Evolutionary conservation across 176 grass and related monocot species (phyloP), one percentile per base, ranked within the genome.

Genomic region (Pontederia crassipes): DNA sequence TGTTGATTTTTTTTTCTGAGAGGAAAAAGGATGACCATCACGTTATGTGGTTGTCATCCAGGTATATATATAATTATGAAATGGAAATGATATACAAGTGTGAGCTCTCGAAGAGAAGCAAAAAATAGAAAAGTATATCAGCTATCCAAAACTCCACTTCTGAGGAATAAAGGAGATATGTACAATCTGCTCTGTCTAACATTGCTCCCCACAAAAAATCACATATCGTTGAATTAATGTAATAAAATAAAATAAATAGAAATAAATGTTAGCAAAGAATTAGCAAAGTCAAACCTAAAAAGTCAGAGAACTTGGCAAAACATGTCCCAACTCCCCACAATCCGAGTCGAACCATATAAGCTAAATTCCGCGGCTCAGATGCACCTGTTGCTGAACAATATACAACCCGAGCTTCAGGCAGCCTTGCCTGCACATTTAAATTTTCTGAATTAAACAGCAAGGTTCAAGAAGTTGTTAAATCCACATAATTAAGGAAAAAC

Each of bases 361-460:
- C 93, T 77, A 98, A 81, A 85, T 92, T 98, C 51, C 93, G 81
- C 52, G 88, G 93, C 77, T 98, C 93, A 48, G 93, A 98, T 61
- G 93, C 93, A 80, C 93, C 93, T 79, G 93, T 98, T 76, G 93
- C 93, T 46, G 93, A 98, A 74, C 93, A 98, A 76, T 98, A 98
- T 58, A 92, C 79, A 61, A 98, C 81, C 49, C 93, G 81, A 63
- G 93, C 87, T 67, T 92, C 84, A 17, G 77, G 79, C 67, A 98
- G 66, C 69, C 82, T 87, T 71, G 83, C 84, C 89, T 94, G 81
- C 68, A 82, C 68, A 51, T 61, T 80, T 73, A 48, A 59, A 63
- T 46, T 77, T 80, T 29, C 61, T 51, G 54, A 7, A 20, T 56
- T 49, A 66, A 11, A 64, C 17, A 17, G 40, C 55, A 62, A 67